phyloP scores from a whole-genome alignment of 2,329 filamentous ascomycete genomes.

The Pyricularia grisea region DNA sequence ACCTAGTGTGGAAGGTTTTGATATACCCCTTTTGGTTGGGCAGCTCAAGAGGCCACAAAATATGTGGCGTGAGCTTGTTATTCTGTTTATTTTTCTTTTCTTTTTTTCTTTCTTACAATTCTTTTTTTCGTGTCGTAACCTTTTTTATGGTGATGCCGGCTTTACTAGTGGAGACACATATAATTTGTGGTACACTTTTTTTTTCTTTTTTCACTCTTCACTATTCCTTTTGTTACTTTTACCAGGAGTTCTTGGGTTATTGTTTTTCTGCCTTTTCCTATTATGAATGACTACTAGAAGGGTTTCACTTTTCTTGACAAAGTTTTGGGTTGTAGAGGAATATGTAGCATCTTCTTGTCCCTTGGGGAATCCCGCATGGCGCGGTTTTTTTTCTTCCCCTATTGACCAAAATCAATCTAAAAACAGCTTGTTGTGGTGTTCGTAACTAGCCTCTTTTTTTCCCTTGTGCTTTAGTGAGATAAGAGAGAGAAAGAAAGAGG shows the following conservation, averaged over 20 bases:
- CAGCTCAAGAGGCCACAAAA: not conserved
- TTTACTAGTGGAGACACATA: not conserved
- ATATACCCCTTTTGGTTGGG: not conserved
- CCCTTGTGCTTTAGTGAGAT: not conserved
- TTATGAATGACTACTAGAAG: not conserved
- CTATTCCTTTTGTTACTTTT: not conserved
- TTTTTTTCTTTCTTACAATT: not conserved
- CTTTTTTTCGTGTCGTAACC: not conserved
- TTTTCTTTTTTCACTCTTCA: not conserved
- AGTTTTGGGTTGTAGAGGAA: not conserved
- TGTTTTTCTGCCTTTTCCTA: not conserved
- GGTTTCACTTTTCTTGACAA: not conserved
- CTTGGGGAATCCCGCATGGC: not conserved
- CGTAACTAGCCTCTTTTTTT: not conserved
- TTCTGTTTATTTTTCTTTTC: not conserved
- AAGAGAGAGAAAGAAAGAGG: not conserved
- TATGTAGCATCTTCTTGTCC: not conserved
- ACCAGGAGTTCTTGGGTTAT: not conserved
- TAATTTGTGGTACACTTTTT: conserved; percentile 1
- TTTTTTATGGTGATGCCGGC: not conserved
- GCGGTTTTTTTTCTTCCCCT: not conserved
- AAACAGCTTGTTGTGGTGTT: not conserved
- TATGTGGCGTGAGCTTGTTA: not conserved
- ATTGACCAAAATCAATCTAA: not conserved
- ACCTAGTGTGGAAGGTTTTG: not conserved